Evolutionary conservation across 352 stramenopile genomes (phyloP).

Genomic region (Pythium dissimile): DNA sequence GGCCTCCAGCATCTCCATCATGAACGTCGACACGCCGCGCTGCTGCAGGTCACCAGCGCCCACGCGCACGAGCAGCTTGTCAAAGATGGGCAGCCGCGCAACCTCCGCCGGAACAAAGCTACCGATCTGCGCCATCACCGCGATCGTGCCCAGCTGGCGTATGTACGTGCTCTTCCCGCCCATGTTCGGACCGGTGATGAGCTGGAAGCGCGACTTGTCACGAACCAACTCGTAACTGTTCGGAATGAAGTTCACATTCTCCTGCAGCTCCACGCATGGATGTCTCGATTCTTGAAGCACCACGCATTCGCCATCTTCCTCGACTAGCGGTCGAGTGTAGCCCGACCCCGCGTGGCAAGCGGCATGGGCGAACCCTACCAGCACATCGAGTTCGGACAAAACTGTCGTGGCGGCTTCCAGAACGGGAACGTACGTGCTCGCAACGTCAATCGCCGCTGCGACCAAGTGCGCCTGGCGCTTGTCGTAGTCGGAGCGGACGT

Average conservation of each 20-base stretch:
- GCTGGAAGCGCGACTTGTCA: constrained; percentile 85
- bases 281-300: constrained; percentile 89
- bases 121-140: constrained; percentile 95
- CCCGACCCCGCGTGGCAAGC: constrained; percentile 89
- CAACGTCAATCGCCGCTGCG: constrained; percentile 91
- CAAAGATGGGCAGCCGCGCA: constrained; percentile 92
- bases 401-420: constrained; percentile 88
- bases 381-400: constrained; percentile 93
- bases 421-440: constrained; percentile 94
- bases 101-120: constrained; percentile 94
- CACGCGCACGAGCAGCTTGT: constrained; percentile 95
- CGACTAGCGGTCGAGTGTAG: constrained; percentile 65
- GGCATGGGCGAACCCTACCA: constrained; percentile 93
- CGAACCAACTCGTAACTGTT: constrained; percentile 94
- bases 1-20: constrained; percentile 99
- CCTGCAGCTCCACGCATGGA: constrained; percentile 98
- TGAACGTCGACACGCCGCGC: constrained; percentile 98
- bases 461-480: constrained; percentile 90
- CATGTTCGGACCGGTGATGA: constrained; percentile 99
- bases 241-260: constrained; percentile 95
- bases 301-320: constrained; percentile 57
- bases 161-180: constrained; percentile 99
- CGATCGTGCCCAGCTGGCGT: constrained; percentile 93
- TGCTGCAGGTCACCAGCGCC: constrained; percentile 97
- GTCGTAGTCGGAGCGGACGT: constrained; percentile 90